These are phyloP conservation scores for Calycina marina DNA, from an alignment of 2,329 filamentous ascomycete genomes.

Conservation along the genomic window DNA sequence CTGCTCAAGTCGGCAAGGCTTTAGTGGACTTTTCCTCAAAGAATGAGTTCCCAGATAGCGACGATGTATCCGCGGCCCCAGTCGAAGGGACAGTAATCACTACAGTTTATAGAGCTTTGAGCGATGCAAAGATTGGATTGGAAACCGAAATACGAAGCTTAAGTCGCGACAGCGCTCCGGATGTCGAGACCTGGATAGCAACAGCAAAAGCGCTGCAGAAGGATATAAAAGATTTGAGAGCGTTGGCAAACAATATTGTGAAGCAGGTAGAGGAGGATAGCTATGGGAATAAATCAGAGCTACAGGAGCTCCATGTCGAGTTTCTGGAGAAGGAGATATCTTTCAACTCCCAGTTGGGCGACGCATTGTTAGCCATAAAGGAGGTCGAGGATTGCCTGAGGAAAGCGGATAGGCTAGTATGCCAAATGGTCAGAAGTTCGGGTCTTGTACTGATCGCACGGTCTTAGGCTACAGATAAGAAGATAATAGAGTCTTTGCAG, in stretches of 20 bases:
- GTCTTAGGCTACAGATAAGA: too few relatives aligned
- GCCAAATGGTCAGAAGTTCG: too few relatives aligned
- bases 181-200: constrained; percentile 74
- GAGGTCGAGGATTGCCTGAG: constrained; percentile 46
- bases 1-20: constrained; percentile 34
- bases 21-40: constrained; percentile 46
- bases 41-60: constrained; percentile 33
- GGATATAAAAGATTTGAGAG: constrained; percentile 70
- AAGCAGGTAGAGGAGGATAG: constrained; percentile 55
- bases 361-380: constrained; percentile 35
- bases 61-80: constrained; percentile 23
- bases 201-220: constrained; percentile 74
- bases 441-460: too few relatives aligned
- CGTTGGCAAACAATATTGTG: constrained; percentile 68
- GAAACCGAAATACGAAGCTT: constrained; percentile 54
- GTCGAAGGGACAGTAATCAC: constrained; percentile 23
- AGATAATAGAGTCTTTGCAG: too few relatives aligned
- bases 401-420: constrained; percentile 39
- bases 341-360: constrained; percentile 42
- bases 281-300: constrained; percentile 24
- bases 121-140: constrained; percentile 29
- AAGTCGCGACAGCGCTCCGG: constrained; percentile 61
- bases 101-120: constrained; percentile 27
- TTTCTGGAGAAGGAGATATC: constrained; percentile 42
- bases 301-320: constrained; percentile 38